phyloP scores from a whole-genome alignment of 139 green algal species.

The Limnomonas spitsbergensis region DNA sequence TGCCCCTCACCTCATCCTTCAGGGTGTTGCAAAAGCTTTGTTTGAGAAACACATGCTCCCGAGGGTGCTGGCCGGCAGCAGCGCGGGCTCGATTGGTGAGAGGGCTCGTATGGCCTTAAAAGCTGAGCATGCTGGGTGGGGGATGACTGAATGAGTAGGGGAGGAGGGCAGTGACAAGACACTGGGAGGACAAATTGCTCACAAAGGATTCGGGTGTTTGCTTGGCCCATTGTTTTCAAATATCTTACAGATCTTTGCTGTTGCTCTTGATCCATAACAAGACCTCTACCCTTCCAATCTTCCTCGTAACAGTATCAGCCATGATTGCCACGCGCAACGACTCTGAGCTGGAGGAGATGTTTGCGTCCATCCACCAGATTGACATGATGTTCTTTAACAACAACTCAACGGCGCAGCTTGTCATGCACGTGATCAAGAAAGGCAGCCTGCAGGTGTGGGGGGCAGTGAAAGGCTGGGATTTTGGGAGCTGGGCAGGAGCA shows the following conservation, averaged over 20 bases:
- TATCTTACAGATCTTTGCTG: no score
- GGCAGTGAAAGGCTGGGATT: not conserved
- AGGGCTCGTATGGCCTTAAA: no score
- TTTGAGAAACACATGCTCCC: constrained; percentile 88
- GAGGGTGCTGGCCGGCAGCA: constrained; percentile 84
- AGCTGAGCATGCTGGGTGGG: no score
- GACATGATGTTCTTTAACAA: constrained; percentile 88
- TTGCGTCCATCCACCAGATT: constrained; percentile 61
- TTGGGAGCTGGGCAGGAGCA: not conserved
- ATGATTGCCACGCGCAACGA: constrained; percentile 74
- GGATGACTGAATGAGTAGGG: no score
- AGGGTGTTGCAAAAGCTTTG: constrained; percentile 87
- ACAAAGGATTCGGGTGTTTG: no score
- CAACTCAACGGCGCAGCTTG: constrained; percentile 20
- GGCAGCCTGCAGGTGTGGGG: not conserved
- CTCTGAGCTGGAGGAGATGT: constrained; percentile 65
- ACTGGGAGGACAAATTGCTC: no score
- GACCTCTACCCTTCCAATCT: no score
- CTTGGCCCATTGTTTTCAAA: no score
- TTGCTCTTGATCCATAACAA: no score
- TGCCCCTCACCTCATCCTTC: constrained; percentile 22
- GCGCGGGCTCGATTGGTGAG: constrained; percentile 75
- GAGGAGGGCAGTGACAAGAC: no score
- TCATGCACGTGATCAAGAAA: constrained; percentile 7
- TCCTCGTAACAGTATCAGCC: constrained; percentile 13